Base-by-base conservation (phyloP, 441 rosid genomes). In the Populus hybrid region DNA sequence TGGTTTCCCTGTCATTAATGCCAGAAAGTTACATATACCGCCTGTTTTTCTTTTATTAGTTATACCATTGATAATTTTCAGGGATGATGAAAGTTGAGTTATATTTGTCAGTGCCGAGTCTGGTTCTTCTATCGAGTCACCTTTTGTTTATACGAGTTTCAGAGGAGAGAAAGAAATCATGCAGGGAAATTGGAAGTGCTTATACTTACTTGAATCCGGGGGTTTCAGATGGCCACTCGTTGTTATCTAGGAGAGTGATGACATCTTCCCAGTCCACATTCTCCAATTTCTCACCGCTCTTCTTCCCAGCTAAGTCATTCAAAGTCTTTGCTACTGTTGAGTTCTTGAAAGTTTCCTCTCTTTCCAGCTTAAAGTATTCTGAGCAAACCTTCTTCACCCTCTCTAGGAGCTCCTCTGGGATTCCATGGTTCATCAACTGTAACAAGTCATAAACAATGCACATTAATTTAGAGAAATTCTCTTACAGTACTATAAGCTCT, bases 191-290 rank as follows among this genome's bases (percentile, higher is more conserved):
- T n/a, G 4, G 11, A 34, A 64, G 26, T 24, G 68, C 81, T 81
- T 89, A 92, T 28, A 65, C 82, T 81, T 89, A 94, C 97, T 86
- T 88, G 89, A 92, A 89, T 57, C 86, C 89, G 1, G 86, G 84
- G n/a, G 91, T 89, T 57, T 82, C 70, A 3, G 84, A 78, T 30
- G 95, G 89, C 97, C 98, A 94, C 70, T 91, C 86, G 74, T 87
- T 87, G 59, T 81, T 77, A 65, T 87, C 93, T 1, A 78, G 42
- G 81, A 94, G 91, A 75, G 83, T 85, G 86, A 94, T 83, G 38
- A 85, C 93, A 79, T 94, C 98, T 79, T 94, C 97, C 95, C 97
- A 91, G 72, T 94, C 97, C 77, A 88, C 84, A 79, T 72, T 84
- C 71, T 91, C 98, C 80, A 94, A 68, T 72, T 82, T 90, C 74